Conservation (phyloP, 495 filamentous ascomycete species). For the Astrocystis sublimbata region DNA sequence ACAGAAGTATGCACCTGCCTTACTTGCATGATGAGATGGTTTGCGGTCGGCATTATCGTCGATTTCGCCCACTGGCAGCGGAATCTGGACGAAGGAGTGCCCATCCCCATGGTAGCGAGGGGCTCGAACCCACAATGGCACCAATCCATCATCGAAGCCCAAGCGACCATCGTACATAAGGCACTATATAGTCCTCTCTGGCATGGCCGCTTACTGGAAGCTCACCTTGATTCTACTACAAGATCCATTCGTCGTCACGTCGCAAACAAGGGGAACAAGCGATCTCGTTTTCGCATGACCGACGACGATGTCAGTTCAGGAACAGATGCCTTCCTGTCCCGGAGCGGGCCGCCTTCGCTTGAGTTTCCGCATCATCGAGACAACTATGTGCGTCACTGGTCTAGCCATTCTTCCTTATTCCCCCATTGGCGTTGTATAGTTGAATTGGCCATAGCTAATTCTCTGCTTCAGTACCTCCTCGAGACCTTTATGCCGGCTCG, state of each 20-base stretch:
- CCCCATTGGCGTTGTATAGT: neutral
- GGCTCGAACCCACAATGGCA: slow-evolving; percentile 52
- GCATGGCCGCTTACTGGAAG: slow-evolving; percentile 52
- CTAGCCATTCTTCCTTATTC: neutral
- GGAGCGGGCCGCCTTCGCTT: slow-evolving; percentile 46
- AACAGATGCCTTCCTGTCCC: slow-evolving; percentile 49
- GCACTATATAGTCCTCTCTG: slow-evolving; percentile 46
- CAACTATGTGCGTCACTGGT: slow-evolving; percentile 38
- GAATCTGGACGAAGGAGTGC: slow-evolving; percentile 49
- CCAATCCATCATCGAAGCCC: slow-evolving; percentile 35
- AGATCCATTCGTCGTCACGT: slow-evolving; percentile 52
- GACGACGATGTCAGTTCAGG: slow-evolving; percentile 43
- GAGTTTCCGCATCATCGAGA: slow-evolving; percentile 56
- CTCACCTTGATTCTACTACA: slow-evolving; percentile 50
- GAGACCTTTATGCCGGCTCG: slow-evolving; percentile 52
- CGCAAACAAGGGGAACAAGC: slow-evolving; percentile 48
- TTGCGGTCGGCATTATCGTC: slow-evolving; percentile 49
- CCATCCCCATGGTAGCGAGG: slow-evolving; percentile 51
- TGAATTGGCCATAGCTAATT: neutral
- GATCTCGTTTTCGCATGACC: slow-evolving; percentile 50
- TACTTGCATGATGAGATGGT: slow-evolving; percentile 55
- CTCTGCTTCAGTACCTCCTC: slow-evolving; percentile 43
- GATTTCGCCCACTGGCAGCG: slow-evolving; percentile 58
- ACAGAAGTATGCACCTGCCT: slow-evolving; percentile 52
- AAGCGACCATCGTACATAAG: slow-evolving; percentile 42